phyloP scores from a whole-genome alignment of 2,329 filamentous ascomycete species.

The Pseudogymnoascus sp. region DNA sequence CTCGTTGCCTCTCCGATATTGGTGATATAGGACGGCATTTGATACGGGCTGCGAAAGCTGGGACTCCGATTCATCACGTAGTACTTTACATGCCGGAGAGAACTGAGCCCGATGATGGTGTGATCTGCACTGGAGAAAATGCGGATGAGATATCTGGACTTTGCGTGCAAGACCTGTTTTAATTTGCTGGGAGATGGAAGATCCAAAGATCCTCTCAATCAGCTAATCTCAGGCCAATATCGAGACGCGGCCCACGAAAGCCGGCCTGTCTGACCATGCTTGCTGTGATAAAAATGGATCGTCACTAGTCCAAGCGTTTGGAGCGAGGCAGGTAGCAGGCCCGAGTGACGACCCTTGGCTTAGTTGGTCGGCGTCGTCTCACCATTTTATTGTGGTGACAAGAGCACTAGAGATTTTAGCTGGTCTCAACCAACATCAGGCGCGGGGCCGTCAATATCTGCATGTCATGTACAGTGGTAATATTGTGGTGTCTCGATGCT shows the following conservation, averaged over 20 bases:
- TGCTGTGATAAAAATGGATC: conserved; percentile 8
- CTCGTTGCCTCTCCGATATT: conserved; percentile 2
- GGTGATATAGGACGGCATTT: background rate
- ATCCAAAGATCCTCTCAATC: conserved; percentile 4
- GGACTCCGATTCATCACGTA: background rate
- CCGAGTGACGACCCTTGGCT: background rate
- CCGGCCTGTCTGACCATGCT: background rate
- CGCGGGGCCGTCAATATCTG: conserved; percentile 1
- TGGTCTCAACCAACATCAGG: background rate
- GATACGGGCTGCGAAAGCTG: background rate
- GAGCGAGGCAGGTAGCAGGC: background rate
- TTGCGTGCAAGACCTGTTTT: background rate
- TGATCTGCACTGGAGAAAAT: conserved; percentile 3
- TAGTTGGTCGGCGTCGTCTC: background rate
- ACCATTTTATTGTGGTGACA: conserved; percentile 3
- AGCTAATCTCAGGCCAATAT: conserved; percentile 3
- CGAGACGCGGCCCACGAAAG: conserved; percentile 2
- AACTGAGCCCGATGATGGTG: conserved; percentile 1
- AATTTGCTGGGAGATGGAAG: conserved; percentile 6
- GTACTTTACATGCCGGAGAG: background rate
- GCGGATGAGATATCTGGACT: background rate
- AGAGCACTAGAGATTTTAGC: conserved; percentile 3
- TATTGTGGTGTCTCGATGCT: conserved; percentile 4
- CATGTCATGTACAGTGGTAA: conserved; percentile 2
- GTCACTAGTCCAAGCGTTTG: background rate